These are phyloP conservation scores for Hanseniaspora vineae DNA, from an alignment of 805 yeast genomes.

Conservation along the genomic window DNA sequence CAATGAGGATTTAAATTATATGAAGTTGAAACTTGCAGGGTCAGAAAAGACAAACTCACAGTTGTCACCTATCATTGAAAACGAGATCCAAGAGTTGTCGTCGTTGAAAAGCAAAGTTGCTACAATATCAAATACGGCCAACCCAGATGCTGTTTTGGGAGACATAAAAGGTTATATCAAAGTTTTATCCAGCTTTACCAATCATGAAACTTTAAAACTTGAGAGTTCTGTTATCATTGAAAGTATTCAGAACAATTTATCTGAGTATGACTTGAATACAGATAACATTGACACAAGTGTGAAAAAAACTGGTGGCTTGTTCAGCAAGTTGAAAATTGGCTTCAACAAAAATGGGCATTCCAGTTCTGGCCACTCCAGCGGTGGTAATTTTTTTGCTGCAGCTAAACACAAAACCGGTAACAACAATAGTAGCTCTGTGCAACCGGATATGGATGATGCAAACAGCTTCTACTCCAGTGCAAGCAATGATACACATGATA, in stretches of 20 bases:
- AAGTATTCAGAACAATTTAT: constrained; percentile 70
- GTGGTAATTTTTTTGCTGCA: neutral
- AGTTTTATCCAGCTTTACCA: constrained; percentile 48
- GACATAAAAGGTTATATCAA: constrained; percentile 29
- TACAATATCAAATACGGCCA: constrained; percentile 27
- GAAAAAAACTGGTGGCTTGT: constrained; percentile 45
- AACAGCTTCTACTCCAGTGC: constrained; percentile 12
- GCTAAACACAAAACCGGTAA: neutral
- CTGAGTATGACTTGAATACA: constrained; percentile 51
- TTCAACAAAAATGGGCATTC: constrained; percentile 2
- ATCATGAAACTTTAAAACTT: constrained; percentile 63
- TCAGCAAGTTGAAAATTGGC: constrained; percentile 26
- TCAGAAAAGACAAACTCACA: constrained; percentile 22
- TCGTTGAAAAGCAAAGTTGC: constrained; percentile 21
- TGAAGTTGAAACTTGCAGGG: constrained; percentile 38
- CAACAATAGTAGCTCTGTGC: neutral
- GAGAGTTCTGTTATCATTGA: constrained; percentile 79
- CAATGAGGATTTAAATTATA: constrained; percentile 42
- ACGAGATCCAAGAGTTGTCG: constrained; percentile 21
- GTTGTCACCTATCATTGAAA: constrained; percentile 19
- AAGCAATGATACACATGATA: constrained; percentile 3
- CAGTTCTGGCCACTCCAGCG: neutral
- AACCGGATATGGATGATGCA: constrained; percentile 8
- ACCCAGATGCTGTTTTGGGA: constrained; percentile 30
- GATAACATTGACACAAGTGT: constrained; percentile 36